A percentile compares a stretch with the other conserved stretches of the same genome.
Conservation (phyloP, 2,329 filamentous ascomycete genomes). For the Epichloe sp. region DNA sequence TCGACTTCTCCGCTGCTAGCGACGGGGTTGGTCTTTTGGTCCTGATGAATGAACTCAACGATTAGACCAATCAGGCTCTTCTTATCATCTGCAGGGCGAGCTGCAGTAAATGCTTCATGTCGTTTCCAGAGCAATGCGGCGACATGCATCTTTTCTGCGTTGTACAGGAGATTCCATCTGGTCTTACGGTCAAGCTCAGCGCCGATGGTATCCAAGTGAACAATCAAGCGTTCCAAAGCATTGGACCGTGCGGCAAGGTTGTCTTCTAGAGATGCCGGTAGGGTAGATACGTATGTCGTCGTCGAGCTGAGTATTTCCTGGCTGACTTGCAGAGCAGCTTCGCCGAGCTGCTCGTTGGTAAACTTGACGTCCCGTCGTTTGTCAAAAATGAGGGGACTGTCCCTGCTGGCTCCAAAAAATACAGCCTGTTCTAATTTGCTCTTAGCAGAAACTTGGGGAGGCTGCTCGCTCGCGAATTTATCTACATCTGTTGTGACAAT, state of each 20-base stretch:
- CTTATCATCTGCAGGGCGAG: conserved; percentile 45
- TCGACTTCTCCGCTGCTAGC: conserved; percentile 59
- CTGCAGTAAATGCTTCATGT: conserved; percentile 56
- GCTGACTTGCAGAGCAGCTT: conserved; percentile 68
- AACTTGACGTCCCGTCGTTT: conserved; percentile 55
- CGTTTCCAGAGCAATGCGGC: conserved; percentile 67
- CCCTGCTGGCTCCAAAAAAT: conserved; percentile 77
- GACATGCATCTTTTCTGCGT: conserved; percentile 81
- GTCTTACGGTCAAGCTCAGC: conserved; percentile 52
- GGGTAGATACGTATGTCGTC: conserved; percentile 58
- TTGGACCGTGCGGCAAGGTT: conserved; percentile 62
- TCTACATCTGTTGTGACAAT: conserved; percentile 45
- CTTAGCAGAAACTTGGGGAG: conserved; percentile 61
- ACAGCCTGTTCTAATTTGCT: conserved; percentile 89
- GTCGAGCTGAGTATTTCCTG: conserved; percentile 68
- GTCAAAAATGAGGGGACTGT: conserved; percentile 81
- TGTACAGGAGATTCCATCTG: conserved; percentile 72
- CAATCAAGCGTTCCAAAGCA: conserved; percentile 63
- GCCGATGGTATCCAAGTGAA: conserved; percentile 54
- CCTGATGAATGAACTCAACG: conserved; percentile 61
- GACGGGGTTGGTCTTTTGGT: conserved; percentile 57
- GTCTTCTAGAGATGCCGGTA: conserved; percentile 65
- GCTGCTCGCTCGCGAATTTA: conserved; percentile 43
- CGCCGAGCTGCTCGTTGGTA: conserved; percentile 53
- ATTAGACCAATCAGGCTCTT: conserved; percentile 62